Conservation (phyloP, 352 stramenopile species). For the Globisporangium cylindrosporum region DNA sequence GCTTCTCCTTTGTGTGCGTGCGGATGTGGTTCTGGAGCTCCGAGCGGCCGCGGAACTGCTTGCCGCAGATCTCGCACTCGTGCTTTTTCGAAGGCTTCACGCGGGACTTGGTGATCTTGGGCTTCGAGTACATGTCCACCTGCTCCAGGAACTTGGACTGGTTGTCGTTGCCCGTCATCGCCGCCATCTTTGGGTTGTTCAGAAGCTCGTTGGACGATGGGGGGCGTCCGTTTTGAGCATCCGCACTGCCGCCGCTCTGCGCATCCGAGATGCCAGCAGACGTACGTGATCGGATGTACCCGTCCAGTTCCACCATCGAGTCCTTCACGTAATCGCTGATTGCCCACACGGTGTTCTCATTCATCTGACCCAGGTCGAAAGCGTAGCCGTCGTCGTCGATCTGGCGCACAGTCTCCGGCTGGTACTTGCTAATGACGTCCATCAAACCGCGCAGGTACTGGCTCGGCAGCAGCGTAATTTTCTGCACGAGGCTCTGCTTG, state of each 20-base stretch:
- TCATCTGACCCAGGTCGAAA: conserved; percentile 85
- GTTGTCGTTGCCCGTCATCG: conserved; percentile 70
- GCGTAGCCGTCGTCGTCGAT: conserved; percentile 87
- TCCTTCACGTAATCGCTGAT: conserved; percentile 88
- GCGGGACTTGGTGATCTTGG: conserved; percentile 83
- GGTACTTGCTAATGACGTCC: conserved; percentile 89
- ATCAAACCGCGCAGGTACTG: conserved; percentile 84
- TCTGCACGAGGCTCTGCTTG: conserved; percentile 82
- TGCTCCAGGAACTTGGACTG: conserved; percentile 87
- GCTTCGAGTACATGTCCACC: conserved; percentile 87
- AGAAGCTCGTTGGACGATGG: conserved; percentile 25
- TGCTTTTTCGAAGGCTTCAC: conserved; percentile 87
- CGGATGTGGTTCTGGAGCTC: conserved; percentile 88
- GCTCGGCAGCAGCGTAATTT: conserved; percentile 82
- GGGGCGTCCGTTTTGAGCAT: conserved; percentile 12
- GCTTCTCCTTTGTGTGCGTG: conserved; percentile 90
- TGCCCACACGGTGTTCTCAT: conserved; percentile 86
- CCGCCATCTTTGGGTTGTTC: conserved; percentile 69
- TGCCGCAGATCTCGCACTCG: conserved; percentile 81
- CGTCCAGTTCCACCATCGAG: conserved; percentile 81
- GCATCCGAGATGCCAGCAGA: conserved; percentile 30
- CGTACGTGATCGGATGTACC: conserved; percentile 76
- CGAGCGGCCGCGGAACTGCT: conserved; percentile 81
- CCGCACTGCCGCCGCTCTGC: conserved; percentile 3
- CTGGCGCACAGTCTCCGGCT: conserved; percentile 81